Conservation (phyloP, 495 filamentous ascomycete genomes). For the Patellaria atrata region DNA sequence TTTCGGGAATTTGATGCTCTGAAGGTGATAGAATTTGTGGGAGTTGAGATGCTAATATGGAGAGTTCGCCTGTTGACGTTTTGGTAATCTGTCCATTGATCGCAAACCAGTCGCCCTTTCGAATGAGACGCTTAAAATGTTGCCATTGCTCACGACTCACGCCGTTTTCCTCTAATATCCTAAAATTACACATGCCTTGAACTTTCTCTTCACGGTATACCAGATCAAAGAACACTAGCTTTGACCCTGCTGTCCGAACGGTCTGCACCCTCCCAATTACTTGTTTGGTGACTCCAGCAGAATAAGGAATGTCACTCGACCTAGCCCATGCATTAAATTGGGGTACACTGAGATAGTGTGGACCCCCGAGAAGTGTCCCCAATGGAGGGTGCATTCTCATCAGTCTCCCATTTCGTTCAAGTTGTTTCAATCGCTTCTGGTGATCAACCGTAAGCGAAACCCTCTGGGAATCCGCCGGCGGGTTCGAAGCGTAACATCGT, state of each 20-base stretch:
- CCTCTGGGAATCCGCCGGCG: background rate
- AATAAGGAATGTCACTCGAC: slow-evolving; percentile 7
- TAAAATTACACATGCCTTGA: slow-evolving; percentile 59
- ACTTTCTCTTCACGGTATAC: slow-evolving; percentile 47
- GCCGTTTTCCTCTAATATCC: slow-evolving; percentile 32
- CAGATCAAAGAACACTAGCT: slow-evolving; percentile 75
- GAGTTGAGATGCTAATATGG: slow-evolving; percentile 48
- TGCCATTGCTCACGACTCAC: slow-evolving; percentile 39
- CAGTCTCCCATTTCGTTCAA: slow-evolving; percentile 31
- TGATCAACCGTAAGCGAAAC: slow-evolving; percentile 23
- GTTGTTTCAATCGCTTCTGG: slow-evolving; percentile 36
- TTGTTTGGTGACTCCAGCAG: background rate
- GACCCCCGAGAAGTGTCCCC: slow-evolving; percentile 14
- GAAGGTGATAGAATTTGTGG: slow-evolving; percentile 62
- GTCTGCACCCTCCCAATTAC: slow-evolving; percentile 48
- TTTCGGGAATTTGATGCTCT: slow-evolving; percentile 56
- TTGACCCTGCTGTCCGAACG: slow-evolving; percentile 44
- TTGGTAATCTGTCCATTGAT: slow-evolving; percentile 58
- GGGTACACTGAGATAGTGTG: slow-evolving; percentile 11
- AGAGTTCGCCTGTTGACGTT: slow-evolving; percentile 62
- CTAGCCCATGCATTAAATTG: background rate
- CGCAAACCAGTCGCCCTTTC: slow-evolving; percentile 58
- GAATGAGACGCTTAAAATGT: slow-evolving; percentile 40
- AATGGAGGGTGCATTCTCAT: slow-evolving; percentile 36
- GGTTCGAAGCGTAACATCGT: slow-evolving; percentile 6